phyloP scores from a whole-genome alignment of 139 green algal genomes.

The Klebsormidium nitens region DNA sequence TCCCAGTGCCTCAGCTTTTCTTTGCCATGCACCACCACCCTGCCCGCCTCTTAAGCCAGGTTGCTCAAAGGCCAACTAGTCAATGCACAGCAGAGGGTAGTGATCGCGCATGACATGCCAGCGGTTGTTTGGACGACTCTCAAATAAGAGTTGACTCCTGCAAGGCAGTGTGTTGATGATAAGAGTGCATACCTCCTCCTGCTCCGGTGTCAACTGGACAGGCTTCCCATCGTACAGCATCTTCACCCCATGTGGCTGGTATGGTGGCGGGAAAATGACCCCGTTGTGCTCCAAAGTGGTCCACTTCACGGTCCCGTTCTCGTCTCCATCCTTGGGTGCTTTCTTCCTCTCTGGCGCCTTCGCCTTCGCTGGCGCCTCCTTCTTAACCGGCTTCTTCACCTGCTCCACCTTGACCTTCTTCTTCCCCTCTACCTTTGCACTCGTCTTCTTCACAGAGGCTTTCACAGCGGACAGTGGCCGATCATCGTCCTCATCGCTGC shows the following conservation, averaged over 20 bases:
- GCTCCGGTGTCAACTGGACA: slow-evolving; percentile 79
- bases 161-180: no score
- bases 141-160: no score
- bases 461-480: no score
- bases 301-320: slow-evolving; percentile 68
- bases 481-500: no score
- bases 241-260: slow-evolving; percentile 87
- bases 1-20: no score
- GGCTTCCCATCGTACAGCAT: slow-evolving; percentile 90
- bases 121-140: no score
- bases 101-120: no score
- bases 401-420: no score
- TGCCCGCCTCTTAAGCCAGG: no score
- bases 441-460: neutral
- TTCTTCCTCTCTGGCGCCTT: neutral
- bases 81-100: no score
- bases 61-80: no score
- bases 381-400: neutral
- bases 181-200: slow-evolving; percentile 56
- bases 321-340: neutral
- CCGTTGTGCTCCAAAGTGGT: slow-evolving; percentile 77
- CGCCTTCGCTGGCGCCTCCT: neutral
- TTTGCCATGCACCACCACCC: no score
- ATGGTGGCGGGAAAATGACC: slow-evolving; percentile 93
- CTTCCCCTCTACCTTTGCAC: slow-evolving; percentile 6